Percentiles rank a stretch among this genome's conserved stretches.
Evolutionary conservation across 1,284 basidiomycete species (phyloP).

Genomic region (Cryptococcus jaspeensis): DNA sequence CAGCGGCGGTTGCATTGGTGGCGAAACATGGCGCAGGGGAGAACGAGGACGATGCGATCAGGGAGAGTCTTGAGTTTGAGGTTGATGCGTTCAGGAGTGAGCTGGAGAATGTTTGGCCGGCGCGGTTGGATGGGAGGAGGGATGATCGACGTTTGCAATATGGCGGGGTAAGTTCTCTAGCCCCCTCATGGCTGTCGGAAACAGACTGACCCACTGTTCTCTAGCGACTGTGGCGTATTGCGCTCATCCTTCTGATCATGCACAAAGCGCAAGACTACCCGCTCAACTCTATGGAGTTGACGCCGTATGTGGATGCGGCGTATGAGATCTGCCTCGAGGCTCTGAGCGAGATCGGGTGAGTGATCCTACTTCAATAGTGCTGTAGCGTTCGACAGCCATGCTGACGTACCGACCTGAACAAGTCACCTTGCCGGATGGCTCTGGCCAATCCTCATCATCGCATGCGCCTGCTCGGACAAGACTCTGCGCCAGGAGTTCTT

Average conservation of each 20-base stretch:
- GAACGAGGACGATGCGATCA: not conserved
- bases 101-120: slow-evolving; percentile 6
- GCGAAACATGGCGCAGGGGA: not conserved
- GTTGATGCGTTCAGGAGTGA: not conserved
- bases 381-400: too few species aligned
- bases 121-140: slow-evolving; percentile 1
- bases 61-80: slow-evolving; percentile 1
- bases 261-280: not conserved
- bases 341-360: slow-evolving; percentile 2
- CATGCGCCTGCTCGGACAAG: too few species aligned
- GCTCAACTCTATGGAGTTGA: not conserved
- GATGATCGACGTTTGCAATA: slow-evolving; percentile 1
- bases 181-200: not conserved
- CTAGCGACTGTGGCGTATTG: slow-evolving; percentile 8
- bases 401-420: too few species aligned
- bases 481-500: too few species aligned
- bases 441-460: too few species aligned
- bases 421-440: too few species aligned
- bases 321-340: slow-evolving; percentile 3
- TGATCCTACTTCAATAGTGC: too few species aligned
- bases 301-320: not conserved
- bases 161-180: slow-evolving; percentile 9
- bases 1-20: not conserved
- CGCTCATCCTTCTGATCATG: not conserved
- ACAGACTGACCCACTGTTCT: not conserved